Evolutionary conservation across 352 stramenopile genomes (phyloP).

Genomic region (Aphanomyces astaci): DNA sequence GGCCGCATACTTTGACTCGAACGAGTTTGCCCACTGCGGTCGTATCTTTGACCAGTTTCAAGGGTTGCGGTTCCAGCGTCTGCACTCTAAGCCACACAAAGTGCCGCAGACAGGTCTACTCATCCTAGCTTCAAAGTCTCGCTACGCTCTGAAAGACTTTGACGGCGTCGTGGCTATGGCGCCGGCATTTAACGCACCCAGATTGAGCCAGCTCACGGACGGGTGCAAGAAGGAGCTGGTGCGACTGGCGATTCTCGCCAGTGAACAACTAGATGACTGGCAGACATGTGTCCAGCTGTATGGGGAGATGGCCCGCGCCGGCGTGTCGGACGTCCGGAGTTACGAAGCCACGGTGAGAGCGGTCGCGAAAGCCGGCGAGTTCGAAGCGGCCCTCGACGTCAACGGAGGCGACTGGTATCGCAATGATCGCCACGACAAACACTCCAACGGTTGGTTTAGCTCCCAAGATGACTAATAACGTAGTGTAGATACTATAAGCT

Average conservation of each 20-base stretch:
- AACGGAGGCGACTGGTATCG: constrained; percentile 81
- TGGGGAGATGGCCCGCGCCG: constrained; percentile 56
- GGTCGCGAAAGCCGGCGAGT: constrained; percentile 73
- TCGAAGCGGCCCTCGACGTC: constrained; percentile 76
- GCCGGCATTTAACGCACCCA: constrained; percentile 32
- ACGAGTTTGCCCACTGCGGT: constrained; percentile 38
- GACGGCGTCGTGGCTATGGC: constrained; percentile 57
- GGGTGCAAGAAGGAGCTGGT: constrained; percentile 34
- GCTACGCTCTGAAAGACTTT: constrained; percentile 40
- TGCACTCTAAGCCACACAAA: constrained; percentile 38
- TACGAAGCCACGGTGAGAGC: constrained; percentile 81
- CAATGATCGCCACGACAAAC: constrained; percentile 39
- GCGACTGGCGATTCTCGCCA: constrained; percentile 43
- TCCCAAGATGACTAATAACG: not conserved
- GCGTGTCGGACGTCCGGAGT: constrained; percentile 55
- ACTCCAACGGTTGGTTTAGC: constrained; percentile 49
- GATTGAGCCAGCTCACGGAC: constrained; percentile 32
- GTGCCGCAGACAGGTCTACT: constrained; percentile 60
- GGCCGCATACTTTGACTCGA: constrained; percentile 45
- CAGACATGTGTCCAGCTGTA: constrained; percentile 65
- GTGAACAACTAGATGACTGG: constrained; percentile 61
- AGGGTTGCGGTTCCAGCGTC: constrained; percentile 35
- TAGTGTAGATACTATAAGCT: not conserved
- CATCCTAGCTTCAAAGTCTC: constrained; percentile 50
- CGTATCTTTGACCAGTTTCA: constrained; percentile 56